Evolutionary conservation across 805 yeast genomes (phyloP).

Genomic region (Candida taoyuanica): DNA sequence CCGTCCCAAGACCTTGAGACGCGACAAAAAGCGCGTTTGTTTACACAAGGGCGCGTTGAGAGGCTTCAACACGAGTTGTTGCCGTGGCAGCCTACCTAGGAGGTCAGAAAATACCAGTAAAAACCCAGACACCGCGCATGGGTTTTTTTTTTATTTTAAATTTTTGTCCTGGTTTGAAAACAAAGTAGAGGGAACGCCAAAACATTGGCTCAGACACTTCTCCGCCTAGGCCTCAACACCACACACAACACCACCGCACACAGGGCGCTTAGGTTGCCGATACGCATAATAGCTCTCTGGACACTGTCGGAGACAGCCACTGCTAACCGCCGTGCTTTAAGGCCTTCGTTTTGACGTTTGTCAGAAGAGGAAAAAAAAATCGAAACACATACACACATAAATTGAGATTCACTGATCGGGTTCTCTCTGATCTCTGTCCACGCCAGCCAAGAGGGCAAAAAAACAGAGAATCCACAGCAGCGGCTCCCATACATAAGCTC

Average conservation of each 20-base stretch:
- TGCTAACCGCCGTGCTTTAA: neutral
- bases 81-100: neutral
- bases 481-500: no score
- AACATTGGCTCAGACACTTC: no score
- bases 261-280: neutral
- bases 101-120: neutral
- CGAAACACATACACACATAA: no score
- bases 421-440: no score
- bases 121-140: neutral
- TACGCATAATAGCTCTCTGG: neutral
- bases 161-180: neutral
- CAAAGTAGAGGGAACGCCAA: neutral
- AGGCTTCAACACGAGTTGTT: slow-evolving; percentile 1
- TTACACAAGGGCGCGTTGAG: neutral
- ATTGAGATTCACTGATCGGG: no score
- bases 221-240: no score
- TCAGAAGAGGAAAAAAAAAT: no score
- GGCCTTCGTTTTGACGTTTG: neutral
- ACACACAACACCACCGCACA: neutral
- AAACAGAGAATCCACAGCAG: no score
- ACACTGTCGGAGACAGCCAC: neutral
- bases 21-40: slow-evolving; percentile 1
- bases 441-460: no score
- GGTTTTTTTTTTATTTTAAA: no score
- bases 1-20: neutral